Conservation (phyloP, 495 filamentous ascomycete species). For the Aspergillus sclerotioniger region DNA sequence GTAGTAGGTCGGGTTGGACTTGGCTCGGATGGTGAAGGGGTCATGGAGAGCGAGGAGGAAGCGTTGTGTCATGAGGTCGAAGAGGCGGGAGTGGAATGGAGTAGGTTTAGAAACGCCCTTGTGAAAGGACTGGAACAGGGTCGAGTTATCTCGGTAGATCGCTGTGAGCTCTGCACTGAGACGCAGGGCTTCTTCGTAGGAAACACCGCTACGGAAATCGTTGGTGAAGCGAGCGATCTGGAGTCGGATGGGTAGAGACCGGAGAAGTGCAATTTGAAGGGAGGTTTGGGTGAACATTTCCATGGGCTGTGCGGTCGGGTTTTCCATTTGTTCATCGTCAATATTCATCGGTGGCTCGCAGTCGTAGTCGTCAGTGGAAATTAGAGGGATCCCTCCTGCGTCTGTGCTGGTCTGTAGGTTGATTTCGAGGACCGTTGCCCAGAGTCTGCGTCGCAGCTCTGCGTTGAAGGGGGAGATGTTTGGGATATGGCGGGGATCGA, state of each 20-base stretch:
- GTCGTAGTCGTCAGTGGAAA: slow-evolving; percentile 52
- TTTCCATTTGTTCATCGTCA: slow-evolving; percentile 43
- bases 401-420: slow-evolving; percentile 49
- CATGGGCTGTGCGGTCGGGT: slow-evolving; percentile 23
- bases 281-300: slow-evolving; percentile 44
- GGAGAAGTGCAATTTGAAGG: slow-evolving; percentile 43
- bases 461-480: slow-evolving; percentile 40
- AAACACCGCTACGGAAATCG: slow-evolving; percentile 34
- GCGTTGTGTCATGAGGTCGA: slow-evolving; percentile 42
- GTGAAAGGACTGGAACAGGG: not conserved
- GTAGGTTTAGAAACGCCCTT: not conserved
- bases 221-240: slow-evolving; percentile 41
- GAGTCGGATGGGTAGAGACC: slow-evolving; percentile 41
- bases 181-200: slow-evolving; percentile 31
- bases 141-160: not conserved
- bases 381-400: slow-evolving; percentile 45
- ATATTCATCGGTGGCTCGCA: slow-evolving; percentile 49
- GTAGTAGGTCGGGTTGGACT: slow-evolving; percentile 2
- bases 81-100: slow-evolving; percentile 31
- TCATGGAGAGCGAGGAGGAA: slow-evolving; percentile 48
- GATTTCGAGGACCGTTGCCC: slow-evolving; percentile 56
- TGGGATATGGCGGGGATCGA: slow-evolving; percentile 49
- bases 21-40: slow-evolving; percentile 42
- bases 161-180: not conserved
- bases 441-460: slow-evolving; percentile 53